Conservation (phyloP, 441 rosid species). For the Biscutella auriculata region DNA sequence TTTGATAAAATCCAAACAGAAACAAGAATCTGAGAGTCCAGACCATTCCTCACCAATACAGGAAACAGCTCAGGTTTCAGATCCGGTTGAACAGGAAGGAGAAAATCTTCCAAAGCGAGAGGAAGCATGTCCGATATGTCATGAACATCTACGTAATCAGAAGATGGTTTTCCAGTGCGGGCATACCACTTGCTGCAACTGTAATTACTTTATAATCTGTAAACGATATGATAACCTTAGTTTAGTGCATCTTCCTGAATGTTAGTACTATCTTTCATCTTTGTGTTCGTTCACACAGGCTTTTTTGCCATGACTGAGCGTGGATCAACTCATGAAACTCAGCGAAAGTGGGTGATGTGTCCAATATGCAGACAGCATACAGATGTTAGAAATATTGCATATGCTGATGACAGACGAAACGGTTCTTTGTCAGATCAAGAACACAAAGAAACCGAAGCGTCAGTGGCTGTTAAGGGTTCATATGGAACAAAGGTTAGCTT, state of each 20-base stretch:
- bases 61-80: slow-evolving; percentile 21
- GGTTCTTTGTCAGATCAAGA: slow-evolving; percentile 35
- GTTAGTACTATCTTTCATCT: background rate
- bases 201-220: slow-evolving; percentile 30
- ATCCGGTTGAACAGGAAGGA: slow-evolving; percentile 28
- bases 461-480: slow-evolving; percentile 71
- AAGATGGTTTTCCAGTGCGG: slow-evolving; percentile 98
- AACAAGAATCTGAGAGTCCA: slow-evolving; percentile 33
- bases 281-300: slow-evolving; percentile 33
- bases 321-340: slow-evolving; percentile 30
- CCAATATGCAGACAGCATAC: slow-evolving; percentile 91
- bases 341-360: slow-evolving; percentile 75
- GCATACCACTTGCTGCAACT: slow-evolving; percentile 85
- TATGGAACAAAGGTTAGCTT: slow-evolving; percentile 83
- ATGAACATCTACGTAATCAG: slow-evolving; percentile 60
- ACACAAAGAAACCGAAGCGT: slow-evolving; percentile 37
- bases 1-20: slow-evolving; percentile 55
- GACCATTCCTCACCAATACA: slow-evolving; percentile 29
- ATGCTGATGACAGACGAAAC: slow-evolving; percentile 57
- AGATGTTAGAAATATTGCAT: slow-evolving; percentile 72
- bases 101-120: slow-evolving; percentile 33
- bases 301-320: slow-evolving; percentile 74
- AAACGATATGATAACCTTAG: background rate
- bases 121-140: slow-evolving; percentile 91
- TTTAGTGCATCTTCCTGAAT: background rate